Conservation (phyloP, 129 eudicot genomes). For the Kitagawia praeruptora region DNA sequence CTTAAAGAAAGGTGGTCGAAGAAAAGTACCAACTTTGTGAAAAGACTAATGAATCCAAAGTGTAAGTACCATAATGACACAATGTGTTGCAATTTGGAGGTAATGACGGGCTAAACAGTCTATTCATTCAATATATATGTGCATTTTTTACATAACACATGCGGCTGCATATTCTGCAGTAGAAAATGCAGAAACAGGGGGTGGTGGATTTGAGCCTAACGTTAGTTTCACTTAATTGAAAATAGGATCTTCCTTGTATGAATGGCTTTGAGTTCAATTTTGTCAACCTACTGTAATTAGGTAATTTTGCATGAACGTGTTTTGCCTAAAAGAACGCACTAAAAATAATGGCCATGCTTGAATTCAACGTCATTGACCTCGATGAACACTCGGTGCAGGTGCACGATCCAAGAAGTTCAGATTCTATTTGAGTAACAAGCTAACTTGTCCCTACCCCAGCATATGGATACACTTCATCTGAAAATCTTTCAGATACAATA, state of each 20-base stretch:
- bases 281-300: slow-evolving; percentile 48
- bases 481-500: too few relatives aligned
- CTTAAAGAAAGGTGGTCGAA: slow-evolving; percentile 39
- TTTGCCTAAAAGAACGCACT: slow-evolving; percentile 14
- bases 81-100: not conserved
- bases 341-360: slow-evolving; percentile 10
- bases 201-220: slow-evolving; percentile 50
- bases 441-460: not conserved
- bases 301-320: slow-evolving; percentile 48
- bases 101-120: not conserved
- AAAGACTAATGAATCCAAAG: not conserved
- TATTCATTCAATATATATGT: not conserved
- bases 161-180: not conserved
- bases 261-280: slow-evolving; percentile 14
- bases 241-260: slow-evolving; percentile 14
- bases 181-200: slow-evolving; percentile 6
- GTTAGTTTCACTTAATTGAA: slow-evolving; percentile 16
- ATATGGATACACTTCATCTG: not conserved
- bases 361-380: slow-evolving; percentile 22
- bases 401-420: slow-evolving; percentile 4
- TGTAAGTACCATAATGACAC: not conserved
- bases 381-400: not conserved
- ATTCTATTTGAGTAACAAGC: not conserved
- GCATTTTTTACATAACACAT: not conserved
- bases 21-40: not conserved